A percentile compares a stretch with the other conserved stretches of the same genome.
Conservation (phyloP, 2,329 filamentous ascomycete genomes). For the Cladorrhinum sp. region DNA sequence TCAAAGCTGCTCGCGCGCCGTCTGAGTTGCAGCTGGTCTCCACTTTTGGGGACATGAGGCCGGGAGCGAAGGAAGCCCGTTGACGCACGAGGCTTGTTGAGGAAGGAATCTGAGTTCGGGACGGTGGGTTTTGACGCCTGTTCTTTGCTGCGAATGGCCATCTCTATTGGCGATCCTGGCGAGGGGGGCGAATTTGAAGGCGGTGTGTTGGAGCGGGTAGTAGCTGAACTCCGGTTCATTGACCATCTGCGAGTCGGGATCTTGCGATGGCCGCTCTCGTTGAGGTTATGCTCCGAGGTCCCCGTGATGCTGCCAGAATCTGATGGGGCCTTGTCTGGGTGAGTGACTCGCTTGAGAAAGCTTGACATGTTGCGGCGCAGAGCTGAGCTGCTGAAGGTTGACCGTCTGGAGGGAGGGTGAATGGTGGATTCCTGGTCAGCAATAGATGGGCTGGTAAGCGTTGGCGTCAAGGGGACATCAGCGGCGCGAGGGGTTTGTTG, state of each 20-base stretch:
- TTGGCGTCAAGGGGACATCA: conserved; percentile 8
- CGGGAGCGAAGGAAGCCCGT: conserved; percentile 52
- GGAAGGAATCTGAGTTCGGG: conserved; percentile 44
- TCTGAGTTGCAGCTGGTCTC: conserved; percentile 24
- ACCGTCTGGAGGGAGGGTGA: conserved; percentile 37
- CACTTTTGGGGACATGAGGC: conserved; percentile 30
- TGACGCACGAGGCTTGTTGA: conserved; percentile 48
- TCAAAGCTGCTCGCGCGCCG: conserved; percentile 52
- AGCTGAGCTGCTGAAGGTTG: conserved; percentile 42
- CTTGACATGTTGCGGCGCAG: conserved; percentile 50
- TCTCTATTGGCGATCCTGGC: conserved; percentile 45
- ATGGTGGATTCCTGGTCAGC: conserved; percentile 30
- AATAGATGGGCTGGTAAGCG: conserved; percentile 15
- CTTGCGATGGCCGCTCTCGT: conserved; percentile 27
- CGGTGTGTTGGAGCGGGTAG: conserved; percentile 48
- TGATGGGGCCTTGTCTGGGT: conserved; percentile 29
- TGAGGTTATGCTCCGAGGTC: conserved; percentile 30
- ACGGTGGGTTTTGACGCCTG: conserved; percentile 31
- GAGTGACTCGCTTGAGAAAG: conserved; percentile 45
- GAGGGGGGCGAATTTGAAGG: conserved; percentile 53
- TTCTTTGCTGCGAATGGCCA: conserved; percentile 32
- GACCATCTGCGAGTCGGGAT: conserved; percentile 43
- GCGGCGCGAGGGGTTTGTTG: conserved; percentile 8
- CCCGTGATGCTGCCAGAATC: conserved; percentile 22
- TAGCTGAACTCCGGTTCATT: conserved; percentile 44